phyloP scores from a whole-genome alignment of 495 filamentous ascomycete genomes.

The Achaetomiella virescens region DNA sequence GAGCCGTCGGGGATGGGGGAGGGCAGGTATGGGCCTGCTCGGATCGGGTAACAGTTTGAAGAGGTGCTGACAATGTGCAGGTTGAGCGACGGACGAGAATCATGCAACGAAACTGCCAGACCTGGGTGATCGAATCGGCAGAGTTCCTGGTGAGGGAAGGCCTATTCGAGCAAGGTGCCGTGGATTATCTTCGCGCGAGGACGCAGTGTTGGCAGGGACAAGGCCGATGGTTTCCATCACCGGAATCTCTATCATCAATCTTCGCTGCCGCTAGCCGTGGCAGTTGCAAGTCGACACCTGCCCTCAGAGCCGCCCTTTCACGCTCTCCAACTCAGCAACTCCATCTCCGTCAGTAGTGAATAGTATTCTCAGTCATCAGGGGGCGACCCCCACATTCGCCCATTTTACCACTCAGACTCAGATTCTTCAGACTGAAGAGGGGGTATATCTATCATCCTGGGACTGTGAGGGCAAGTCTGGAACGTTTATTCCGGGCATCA shows the following conservation, averaged over 20 bases:
- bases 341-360: too few relatives aligned
- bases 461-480: too few relatives aligned
- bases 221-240: too few relatives aligned
- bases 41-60: neutral
- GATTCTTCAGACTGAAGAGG: too few relatives aligned
- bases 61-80: neutral
- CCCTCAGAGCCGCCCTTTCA: conserved; percentile 11
- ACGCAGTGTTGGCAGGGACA: neutral
- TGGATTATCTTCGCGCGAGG: conserved; percentile 1
- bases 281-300: too few relatives aligned
- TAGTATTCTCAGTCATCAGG: too few relatives aligned
- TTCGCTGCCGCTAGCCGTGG: neutral
- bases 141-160: conserved; percentile 8
- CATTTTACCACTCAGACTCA: too few relatives aligned
- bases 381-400: too few relatives aligned
- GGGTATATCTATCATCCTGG: too few relatives aligned
- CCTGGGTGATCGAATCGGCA: conserved; percentile 11
- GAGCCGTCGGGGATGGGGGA: neutral
- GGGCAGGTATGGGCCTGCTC: neutral
- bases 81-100: neutral
- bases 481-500: too few relatives aligned
- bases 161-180: neutral
- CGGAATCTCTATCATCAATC: neutral
- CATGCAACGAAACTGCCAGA: conserved; percentile 13
- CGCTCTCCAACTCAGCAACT: conserved; percentile 5